Conservation (phyloP, 2,329 filamentous ascomycete genomes). For the Pyricularia sp. region DNA sequence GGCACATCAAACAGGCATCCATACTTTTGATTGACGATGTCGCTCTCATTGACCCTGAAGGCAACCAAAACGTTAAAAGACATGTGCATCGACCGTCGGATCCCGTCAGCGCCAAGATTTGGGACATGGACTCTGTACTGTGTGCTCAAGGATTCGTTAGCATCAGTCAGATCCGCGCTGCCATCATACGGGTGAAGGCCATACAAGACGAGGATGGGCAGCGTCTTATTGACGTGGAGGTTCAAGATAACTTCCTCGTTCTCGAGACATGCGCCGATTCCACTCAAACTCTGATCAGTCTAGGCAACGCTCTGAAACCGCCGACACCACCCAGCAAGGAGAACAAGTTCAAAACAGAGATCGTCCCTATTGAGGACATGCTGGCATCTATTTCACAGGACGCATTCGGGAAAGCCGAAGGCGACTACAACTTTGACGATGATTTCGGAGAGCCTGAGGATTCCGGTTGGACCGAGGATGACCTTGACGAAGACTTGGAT, state of each 20-base stretch:
- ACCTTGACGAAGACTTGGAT: not conserved
- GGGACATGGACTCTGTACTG: conserved; percentile 43
- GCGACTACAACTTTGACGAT: conserved; percentile 53
- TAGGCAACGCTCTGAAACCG: conserved; percentile 72
- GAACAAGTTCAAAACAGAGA: conserved; percentile 77
- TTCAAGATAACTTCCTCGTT: conserved; percentile 79
- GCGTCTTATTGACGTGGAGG: conserved; percentile 66
- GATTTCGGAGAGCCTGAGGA: conserved; percentile 43
- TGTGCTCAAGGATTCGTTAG: conserved; percentile 70
- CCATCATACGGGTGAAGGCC: conserved; percentile 57
- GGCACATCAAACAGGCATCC: conserved; percentile 71
- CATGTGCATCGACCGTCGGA: conserved; percentile 7
- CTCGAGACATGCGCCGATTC: conserved; percentile 96
- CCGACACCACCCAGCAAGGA: conserved; percentile 75
- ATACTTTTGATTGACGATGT: conserved; percentile 76
- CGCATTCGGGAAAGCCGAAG: conserved; percentile 58
- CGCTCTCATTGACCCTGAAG: conserved; percentile 28
- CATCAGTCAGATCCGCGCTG: conserved; percentile 79
- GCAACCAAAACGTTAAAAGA: conserved; percentile 27
- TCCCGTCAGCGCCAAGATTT: conserved; percentile 21
- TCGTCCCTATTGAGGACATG: conserved; percentile 80
- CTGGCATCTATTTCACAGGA: conserved; percentile 85
- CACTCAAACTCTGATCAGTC: conserved; percentile 77
- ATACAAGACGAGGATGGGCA: conserved; percentile 45
- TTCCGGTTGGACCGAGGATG: not conserved